These are phyloP conservation scores for Ceratocystis colombiana DNA, from an alignment of 2,329 filamentous ascomycete species.

Conservation along the genomic window DNA sequence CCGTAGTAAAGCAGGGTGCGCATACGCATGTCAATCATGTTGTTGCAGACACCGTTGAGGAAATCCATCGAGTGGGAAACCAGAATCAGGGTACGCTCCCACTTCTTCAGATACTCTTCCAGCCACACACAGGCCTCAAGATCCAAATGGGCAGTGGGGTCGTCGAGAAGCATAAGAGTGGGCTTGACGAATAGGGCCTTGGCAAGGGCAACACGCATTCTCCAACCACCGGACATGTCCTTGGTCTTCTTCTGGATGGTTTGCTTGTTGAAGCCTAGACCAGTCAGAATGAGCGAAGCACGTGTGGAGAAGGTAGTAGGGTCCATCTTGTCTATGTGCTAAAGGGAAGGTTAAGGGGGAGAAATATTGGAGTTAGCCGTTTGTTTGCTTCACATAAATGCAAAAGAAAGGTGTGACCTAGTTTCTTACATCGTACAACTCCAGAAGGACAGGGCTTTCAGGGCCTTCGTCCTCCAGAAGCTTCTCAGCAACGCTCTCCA, in stretches of 20 bases:
- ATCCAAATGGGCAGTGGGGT: slow-evolving; percentile 98
- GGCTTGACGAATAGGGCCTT: slow-evolving; percentile 99
- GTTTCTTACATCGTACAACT: slow-evolving; percentile 78
- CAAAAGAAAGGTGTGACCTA: background rate
- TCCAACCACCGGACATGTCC: slow-evolving; percentile 99
- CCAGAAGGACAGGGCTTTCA: slow-evolving; percentile 79
- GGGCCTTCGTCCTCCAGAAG: slow-evolving; percentile 87
- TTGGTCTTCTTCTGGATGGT: slow-evolving; percentile 99
- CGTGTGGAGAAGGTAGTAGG: slow-evolving; percentile 93
- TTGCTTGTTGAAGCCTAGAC: slow-evolving; percentile 97
- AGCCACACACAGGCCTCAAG: slow-evolving; percentile 99
- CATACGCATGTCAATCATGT: slow-evolving; percentile 95
- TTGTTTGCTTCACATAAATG: slow-evolving; percentile 16
- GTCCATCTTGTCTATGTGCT: slow-evolving; percentile 99
- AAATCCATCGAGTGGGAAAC: slow-evolving; percentile 99
- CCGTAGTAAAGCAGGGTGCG: slow-evolving; percentile 92
- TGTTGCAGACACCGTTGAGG: slow-evolving; percentile 95
- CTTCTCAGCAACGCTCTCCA: slow-evolving; percentile 81
- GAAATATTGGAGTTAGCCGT: slow-evolving; percentile 27
- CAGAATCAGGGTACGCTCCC: slow-evolving; percentile 91
- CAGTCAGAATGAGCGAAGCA: slow-evolving; percentile 90
- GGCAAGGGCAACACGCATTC: slow-evolving; percentile 96
- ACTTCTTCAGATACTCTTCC: slow-evolving; percentile 99
- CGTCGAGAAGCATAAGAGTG: slow-evolving; percentile 86
- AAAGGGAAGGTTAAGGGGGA: slow-evolving; percentile 24